Evolutionary conservation across 1,284 basidiomycete genomes (phyloP), one percentile per base, ranked within the genome.

Genomic region (Cryptococcus sp.): DNA sequence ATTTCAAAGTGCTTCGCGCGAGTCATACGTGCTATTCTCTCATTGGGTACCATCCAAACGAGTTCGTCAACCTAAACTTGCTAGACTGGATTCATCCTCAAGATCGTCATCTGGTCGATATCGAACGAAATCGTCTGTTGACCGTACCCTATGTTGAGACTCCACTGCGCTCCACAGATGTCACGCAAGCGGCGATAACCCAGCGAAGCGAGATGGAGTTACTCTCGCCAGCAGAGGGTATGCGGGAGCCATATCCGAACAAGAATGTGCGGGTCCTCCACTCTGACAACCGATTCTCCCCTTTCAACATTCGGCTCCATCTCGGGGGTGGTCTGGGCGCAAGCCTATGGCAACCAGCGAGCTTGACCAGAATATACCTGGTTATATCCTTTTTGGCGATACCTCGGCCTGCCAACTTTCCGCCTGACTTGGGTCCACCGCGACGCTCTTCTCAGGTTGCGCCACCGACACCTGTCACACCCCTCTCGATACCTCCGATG

Each of bases 171-270:
- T 66, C 69, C 2, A 59, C 51, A 29, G 64, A 70, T 16, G 72
- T 72, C 8, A 69, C 68, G 0, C 66, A 70, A 40, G 63, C 68
- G 3, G 67, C 64, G 0, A 62, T 73, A 20, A 63, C 66, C 38
- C 61, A 64, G 16, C 52, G 64, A 17, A 61, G 52, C 40, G 70
- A 74, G 41, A 57, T 65, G 26, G 73, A 75, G 45, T 61, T 77
- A 5, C 38, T 70, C 13, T 70, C 69, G 0, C 75, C 75, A 1
- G 75, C 74, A 10, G 64, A 67, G 22, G 75, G 75, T 6, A 75
- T 75, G 74, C 50, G 61, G 19, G 71, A 75, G 46, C 69, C 69
- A 16, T 77, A 75, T 50, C 75, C 75, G n/a, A 69, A 77, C 49
- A 69, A 72, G 48, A 74, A 73, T 52, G 70, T 72, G 3, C 59